Percentiles rank a stretch among this genome's conserved stretches.
phyloP scores from a whole-genome alignment of 345 rosid species.

The Salix udensis region DNA sequence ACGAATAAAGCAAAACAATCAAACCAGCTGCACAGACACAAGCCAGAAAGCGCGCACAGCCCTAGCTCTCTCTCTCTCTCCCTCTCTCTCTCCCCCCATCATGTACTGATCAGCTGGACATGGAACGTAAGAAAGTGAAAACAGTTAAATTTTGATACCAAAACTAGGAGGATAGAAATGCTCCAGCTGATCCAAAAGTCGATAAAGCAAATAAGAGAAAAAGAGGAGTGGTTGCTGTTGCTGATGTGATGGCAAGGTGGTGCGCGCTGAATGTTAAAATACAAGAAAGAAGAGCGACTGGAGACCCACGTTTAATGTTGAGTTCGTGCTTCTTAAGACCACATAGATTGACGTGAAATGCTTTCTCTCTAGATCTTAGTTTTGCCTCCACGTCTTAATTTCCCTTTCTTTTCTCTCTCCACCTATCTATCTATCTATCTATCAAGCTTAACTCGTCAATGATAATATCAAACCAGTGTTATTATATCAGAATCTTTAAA shows the following conservation, averaged over 20 bases:
- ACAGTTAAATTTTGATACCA: background rate
- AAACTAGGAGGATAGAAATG: background rate
- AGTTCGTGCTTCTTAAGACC: background rate
- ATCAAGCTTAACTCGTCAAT: background rate
- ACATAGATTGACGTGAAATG: background rate
- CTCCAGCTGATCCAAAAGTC: background rate
- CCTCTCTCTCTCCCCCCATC: background rate
- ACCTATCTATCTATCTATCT: too few species aligned
- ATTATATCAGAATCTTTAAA: too few species aligned
- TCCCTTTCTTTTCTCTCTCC: background rate
- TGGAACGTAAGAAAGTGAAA: slow-evolving; percentile 13
- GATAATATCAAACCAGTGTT: too few species aligned
- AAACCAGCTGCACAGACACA: background rate
- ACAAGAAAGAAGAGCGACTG: background rate
- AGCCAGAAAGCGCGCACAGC: background rate
- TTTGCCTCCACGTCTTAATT: background rate
- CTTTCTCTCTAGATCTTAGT: background rate
- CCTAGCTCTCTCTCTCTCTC: background rate
- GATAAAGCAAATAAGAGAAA: background rate
- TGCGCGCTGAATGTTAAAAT: background rate
- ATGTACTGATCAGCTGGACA: background rate
- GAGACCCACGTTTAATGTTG: background rate
- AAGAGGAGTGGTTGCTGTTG: background rate
- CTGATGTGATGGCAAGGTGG: background rate
- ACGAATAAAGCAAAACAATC: background rate